These are phyloP conservation scores for Alternaria brassicicola DNA, from an alignment of 2,329 filamentous ascomycete species.

Conservation along the genomic window DNA sequence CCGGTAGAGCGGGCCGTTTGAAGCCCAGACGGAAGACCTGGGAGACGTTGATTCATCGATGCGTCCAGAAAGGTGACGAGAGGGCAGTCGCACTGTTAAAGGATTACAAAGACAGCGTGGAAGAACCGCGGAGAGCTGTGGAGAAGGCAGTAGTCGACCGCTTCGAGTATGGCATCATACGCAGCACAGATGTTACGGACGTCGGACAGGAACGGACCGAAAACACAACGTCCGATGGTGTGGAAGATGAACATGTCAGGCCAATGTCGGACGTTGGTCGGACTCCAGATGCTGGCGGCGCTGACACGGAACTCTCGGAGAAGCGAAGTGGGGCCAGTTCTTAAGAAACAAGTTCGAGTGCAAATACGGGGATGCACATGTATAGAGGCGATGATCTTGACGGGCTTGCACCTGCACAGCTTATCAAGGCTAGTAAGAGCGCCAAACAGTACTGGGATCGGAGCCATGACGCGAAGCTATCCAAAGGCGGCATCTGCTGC, in stretches of 20 bases:
- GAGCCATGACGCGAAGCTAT: neutral
- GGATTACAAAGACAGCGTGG: conserved; percentile 22
- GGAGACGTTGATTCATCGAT: conserved; percentile 20
- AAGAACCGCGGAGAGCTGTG: conserved; percentile 16
- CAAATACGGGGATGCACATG: neutral
- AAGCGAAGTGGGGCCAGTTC: neutral
- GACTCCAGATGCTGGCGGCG: conserved; percentile 1
- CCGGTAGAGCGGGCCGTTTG: conserved; percentile 2
- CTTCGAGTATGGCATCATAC: conserved; percentile 19
- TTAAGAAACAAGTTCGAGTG: neutral
- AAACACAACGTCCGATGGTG: neutral
- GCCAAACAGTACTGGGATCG: neutral
- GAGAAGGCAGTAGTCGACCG: conserved; percentile 21
- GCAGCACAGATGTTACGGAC: neutral
- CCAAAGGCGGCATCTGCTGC: neutral
- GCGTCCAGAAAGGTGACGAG: conserved; percentile 20
- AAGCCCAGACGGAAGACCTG: conserved; percentile 27
- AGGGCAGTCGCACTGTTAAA: conserved; percentile 26
- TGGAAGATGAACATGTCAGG: conserved; percentile 4
- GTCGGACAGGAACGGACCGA: neutral
- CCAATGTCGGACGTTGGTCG: neutral
- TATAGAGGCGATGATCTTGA: neutral
- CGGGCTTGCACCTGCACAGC: neutral
- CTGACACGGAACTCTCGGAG: conserved; percentile 7
- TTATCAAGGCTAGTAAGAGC: conserved; percentile 6